Evolutionary conservation across 495 filamentous ascomycete species (phyloP).

Genomic region (Hapsidospora chrysogenum): DNA sequence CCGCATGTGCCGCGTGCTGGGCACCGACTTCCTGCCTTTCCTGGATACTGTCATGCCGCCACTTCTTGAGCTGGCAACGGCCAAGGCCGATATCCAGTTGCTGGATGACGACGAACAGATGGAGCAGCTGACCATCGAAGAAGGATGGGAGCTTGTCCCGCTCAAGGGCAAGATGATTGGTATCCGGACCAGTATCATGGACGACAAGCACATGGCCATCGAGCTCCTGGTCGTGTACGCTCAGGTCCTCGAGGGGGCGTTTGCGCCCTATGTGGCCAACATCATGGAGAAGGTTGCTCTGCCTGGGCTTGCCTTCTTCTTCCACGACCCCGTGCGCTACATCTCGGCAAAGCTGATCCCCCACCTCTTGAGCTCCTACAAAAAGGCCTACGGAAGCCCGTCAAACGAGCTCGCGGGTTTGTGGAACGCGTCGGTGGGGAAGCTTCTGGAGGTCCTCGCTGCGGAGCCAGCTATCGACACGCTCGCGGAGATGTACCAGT

Average conservation of each 20-base stretch:
- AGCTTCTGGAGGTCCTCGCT: slow-evolving; percentile 85
- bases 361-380: slow-evolving; percentile 85
- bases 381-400: slow-evolving; percentile 64
- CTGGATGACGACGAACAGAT: slow-evolving; percentile 93
- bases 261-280: slow-evolving; percentile 78
- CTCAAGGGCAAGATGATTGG: slow-evolving; percentile 95
- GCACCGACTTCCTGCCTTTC: slow-evolving; percentile 79
- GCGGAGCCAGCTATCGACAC: slow-evolving; percentile 93
- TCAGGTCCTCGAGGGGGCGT: slow-evolving; percentile 77
- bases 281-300: slow-evolving; percentile 96
- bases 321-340: slow-evolving; percentile 94
- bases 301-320: slow-evolving; percentile 93
- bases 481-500: slow-evolving; percentile 97
- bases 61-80: slow-evolving; percentile 73
- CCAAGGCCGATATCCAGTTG: slow-evolving; percentile 94
- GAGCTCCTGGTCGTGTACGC: slow-evolving; percentile 95
- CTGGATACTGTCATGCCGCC: slow-evolving; percentile 89
- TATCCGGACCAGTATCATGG: slow-evolving; percentile 89
- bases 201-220: slow-evolving; percentile 98
- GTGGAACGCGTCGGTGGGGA: slow-evolving; percentile 75
- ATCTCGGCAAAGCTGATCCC: slow-evolving; percentile 91
- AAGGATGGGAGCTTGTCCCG: slow-evolving; percentile 96
- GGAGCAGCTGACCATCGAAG: slow-evolving; percentile 81
- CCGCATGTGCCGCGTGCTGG: slow-evolving; percentile 91
- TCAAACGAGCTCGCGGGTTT: slow-evolving; percentile 60